phyloP scores from a whole-genome alignment of 2,329 filamentous ascomycete species.

The Colletotrichum horii region DNA sequence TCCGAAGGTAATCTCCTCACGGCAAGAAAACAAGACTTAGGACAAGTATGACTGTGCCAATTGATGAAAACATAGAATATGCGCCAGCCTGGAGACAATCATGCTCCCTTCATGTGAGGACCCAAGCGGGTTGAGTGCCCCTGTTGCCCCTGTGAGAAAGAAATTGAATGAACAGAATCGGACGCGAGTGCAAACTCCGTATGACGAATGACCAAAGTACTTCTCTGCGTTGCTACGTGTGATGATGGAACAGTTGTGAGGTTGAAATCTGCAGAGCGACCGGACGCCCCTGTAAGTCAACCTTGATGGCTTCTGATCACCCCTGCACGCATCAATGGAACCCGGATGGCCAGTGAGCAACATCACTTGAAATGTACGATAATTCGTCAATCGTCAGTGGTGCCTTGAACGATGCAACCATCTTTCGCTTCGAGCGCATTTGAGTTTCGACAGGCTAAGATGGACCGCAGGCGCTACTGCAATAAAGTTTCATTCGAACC shows the following conservation, averaged over 20 bases:
- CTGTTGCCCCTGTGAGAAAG: no score
- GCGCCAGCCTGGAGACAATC: not conserved
- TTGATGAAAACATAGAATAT: not conserved
- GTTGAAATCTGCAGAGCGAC: not conserved
- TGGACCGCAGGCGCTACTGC: not conserved
- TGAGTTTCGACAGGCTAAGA: not conserved
- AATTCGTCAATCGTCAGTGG: rapidly evolving
- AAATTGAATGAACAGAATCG: not conserved
- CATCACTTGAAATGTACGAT: not conserved
- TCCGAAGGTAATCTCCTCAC: not conserved
- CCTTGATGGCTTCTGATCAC: not conserved
- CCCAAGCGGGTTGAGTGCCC: not conserved
- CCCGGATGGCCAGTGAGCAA: not conserved
- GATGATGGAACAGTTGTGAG: not conserved
- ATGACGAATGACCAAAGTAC: not conserved
- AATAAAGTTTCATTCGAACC: not conserved
- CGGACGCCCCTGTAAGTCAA: not conserved
- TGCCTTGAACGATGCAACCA: not conserved
- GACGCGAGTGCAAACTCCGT: not conserved
- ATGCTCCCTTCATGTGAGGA: not conserved
- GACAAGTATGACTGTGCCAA: not conserved
- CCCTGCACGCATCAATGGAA: not conserved
- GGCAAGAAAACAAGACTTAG: not conserved
- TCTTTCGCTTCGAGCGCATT: not conserved
- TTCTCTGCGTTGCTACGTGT: not conserved